Conservation (phyloP, 371 early-diverging fungal genomes). For the Rhizopus arrhizus region DNA sequence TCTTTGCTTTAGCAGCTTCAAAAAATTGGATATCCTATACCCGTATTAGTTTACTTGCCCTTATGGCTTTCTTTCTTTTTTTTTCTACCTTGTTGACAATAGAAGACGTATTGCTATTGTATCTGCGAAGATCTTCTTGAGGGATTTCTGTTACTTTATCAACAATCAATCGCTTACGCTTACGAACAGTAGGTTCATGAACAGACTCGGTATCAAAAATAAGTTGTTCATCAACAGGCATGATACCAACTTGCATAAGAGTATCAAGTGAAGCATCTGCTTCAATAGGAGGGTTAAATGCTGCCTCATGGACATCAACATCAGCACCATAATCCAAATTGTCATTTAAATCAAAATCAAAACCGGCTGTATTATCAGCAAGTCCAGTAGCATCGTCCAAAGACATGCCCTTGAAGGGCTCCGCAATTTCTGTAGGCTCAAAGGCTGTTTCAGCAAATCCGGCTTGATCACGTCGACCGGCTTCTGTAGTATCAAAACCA, state of each 20-base stretch:
- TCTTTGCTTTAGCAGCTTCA: neutral
- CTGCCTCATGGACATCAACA: conserved; percentile 3
- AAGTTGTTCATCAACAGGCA: conserved; percentile 27
- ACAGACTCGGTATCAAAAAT: conserved; percentile 34
- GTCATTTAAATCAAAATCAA: conserved; percentile 62
- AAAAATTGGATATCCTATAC: neutral
- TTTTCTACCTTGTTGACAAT: conserved; percentile 34
- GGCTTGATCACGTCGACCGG: conserved; percentile 49
- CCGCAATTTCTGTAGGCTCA: conserved; percentile 30
- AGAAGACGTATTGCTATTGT: conserved; percentile 53
- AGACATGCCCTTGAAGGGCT: conserved; percentile 47
- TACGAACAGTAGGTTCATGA: conserved; percentile 25
- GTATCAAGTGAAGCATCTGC: conserved; percentile 24
- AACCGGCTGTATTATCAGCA: conserved; percentile 33
- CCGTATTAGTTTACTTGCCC: neutral
- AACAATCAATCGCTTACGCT: conserved; percentile 64
- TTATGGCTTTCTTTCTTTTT: neutral
- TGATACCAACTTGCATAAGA: conserved; percentile 38
- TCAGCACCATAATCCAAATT: conserved; percentile 25
- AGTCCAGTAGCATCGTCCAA: conserved; percentile 42
- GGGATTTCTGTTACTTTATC: conserved; percentile 75
- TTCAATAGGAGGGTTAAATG: conserved; percentile 6
- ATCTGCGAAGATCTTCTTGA: conserved; percentile 50
- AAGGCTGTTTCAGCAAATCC: conserved; percentile 31
- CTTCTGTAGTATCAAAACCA: conserved; percentile 35